Base-by-base conservation (phyloP, 2,329 filamentous ascomycete species). In the Tolypocladium tundrense region DNA sequence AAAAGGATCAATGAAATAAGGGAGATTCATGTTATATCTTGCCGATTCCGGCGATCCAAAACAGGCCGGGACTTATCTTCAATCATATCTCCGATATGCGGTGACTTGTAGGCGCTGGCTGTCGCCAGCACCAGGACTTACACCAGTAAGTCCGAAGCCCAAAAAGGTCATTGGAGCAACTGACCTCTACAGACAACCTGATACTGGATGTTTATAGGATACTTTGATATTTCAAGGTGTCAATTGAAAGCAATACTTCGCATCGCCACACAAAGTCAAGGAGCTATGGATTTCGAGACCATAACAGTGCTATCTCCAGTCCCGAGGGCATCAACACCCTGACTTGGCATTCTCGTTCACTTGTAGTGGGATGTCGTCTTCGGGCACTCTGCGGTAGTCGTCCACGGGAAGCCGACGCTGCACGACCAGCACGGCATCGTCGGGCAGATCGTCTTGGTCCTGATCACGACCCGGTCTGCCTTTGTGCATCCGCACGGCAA, bases 401-500 rank as follows among this genome's bases (percentile, higher is more conserved):
- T 60, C 5, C 54, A 61, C 3, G 55, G 54, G 10, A 60, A 62
- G 7, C 61, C 61, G 3, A 55, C 57, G n/a, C 53, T 51, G 50
- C 61, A 62, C 7, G 53, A 57, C 43, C 40, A 58, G 19, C 61
- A 62, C 8, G 60, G 61, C 48, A n/a, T 33, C 16, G 53, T 58
- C 16, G 60, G 57, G 50, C 61, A 62, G 54, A 67, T 52, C 33
- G 60, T 61, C 33, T 50, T 35, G 16, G 63, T 63, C 56, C 54
- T 54, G 14, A 60, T 64, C 35, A 61, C 55, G 21, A 62, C 59
- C 5, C 53, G 33, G 19, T 52, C 58, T 13, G 60, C 61, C 27
- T 31, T 59, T 11, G 60, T 58, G 50, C 63, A 63, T 4, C 61
- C 61, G 50, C 63, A 64, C 9, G 61, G 63, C 48, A 64, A 24